Evolutionary conservation across 2,329 filamentous ascomycete species (phyloP), one percentile per base, ranked within the genome.

Genomic region (Cladorrhinum sp.): DNA sequence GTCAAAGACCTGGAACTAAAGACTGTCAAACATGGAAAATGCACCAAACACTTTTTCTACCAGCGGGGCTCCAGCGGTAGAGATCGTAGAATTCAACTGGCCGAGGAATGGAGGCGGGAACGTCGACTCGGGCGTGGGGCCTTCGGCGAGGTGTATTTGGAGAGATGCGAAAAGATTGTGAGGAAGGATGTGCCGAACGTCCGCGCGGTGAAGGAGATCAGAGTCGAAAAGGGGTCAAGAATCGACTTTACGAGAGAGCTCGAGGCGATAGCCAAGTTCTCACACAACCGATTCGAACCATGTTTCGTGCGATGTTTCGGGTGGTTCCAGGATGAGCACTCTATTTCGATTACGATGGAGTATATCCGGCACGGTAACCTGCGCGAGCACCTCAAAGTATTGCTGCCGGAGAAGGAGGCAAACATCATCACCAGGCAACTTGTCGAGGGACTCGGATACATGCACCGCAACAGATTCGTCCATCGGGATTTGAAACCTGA

Each of bases 281-380:
- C 59, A 12, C 36, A 61, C 32, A 55, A 55, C 22, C n/a, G 18
- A 38, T 58, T 57, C 48, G 25, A 45, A 16, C 29, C 38, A 5
- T 56, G 45, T 12, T 62, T 62, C 18, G 60, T 62, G 4, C 45
- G 45, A 6, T 29, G 45, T 24, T 32, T 50, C 13, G 60, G 60
- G 13, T 62, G 57, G 60, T 62, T 57, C 23, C 51, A 54, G 9
- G 41, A 25, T 3, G 24, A 25, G 0, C 20, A 7, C 1, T 16
- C 16, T 4, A 38, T 59, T 7, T 62, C 52, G 16, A 62, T 62
- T n/a, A 54, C 54, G 2, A 62, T 62, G 57, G 53, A 62, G 27
- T 54, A 57, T 53, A 23, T 62, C n/a, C n/a, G 25, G 7, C 24
- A 58, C n/a, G 60, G 56, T 1, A 29, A 62, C 25, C 32, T 62